Base-by-base conservation (phyloP, 192 early-diverging fungal species). In the Coemansia sp. region DNA sequence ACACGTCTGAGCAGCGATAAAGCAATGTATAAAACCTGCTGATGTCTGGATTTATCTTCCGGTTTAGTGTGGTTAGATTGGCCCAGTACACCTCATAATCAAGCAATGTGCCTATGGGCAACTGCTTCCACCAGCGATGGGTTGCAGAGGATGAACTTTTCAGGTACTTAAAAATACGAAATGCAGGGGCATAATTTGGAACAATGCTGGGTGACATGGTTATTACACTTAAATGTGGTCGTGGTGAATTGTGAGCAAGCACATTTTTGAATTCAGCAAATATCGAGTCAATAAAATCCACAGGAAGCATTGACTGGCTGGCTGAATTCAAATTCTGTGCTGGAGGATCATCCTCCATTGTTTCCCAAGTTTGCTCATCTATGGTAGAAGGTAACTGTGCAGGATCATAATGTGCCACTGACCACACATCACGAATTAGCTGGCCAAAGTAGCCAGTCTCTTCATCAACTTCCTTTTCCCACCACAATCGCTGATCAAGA, bases 171-270 rank as follows among this genome's bases (percentile, higher is more conserved):
- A 80, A 80, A 0, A 86, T 62, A n/a, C 84, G 81, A 47, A 86
- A 82, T 0, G 78, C 64, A 3, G 85, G 87, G 40, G 81, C 61
- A 48, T 81, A 85, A 8, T 71, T 79, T 17, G 87, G 87, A 8
- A 89, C 59, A 0, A 89, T 75, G 36, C 84, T 80, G 2, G 87
- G 87, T 8, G 82, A 71, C 0, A 89, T 75, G 3, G 73, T 67
- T 6, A 79, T 71, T 2, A 75, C 53, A 26, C 60, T 55, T 46
- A 73, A 29, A 0, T 58, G 61, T 14, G 68, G 57, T 14, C 2
- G 14, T 7, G 3, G 38, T 8, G 38, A 17, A 19, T 47, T 47
- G 26, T 47, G 45, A 20, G 57, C 55, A 22, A 72, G 19, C 4
- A 73, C 70, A 5, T 41, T 63, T 30, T 73, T 60, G 28, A 62